phyloP scores from a whole-genome alignment of 768 basidiomycete genomes.

The Chalciporus chontae region DNA sequence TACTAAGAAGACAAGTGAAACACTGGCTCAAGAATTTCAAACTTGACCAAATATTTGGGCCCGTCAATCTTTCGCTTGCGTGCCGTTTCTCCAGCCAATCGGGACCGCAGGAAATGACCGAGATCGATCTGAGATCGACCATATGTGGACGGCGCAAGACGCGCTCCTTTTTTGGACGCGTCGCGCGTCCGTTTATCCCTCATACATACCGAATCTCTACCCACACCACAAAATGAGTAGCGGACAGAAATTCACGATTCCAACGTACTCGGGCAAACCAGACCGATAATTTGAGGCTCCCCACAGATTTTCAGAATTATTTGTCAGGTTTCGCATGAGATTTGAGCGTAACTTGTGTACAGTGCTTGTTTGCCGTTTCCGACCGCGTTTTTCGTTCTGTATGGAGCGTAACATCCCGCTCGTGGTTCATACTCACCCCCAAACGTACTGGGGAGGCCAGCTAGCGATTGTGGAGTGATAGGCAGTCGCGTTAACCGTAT shows the following conservation, averaged over 20 bases:
- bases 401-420: slow-evolving; percentile 10
- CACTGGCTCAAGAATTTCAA: too few species aligned
- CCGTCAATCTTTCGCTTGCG: background rate
- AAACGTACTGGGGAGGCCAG: background rate
- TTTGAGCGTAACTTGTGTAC: slow-evolving; percentile 16
- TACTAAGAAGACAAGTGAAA: too few species aligned
- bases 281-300: slow-evolving; percentile 14
- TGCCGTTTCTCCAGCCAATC: slow-evolving; percentile 13
- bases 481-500: slow-evolving; percentile 22
- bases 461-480: slow-evolving; percentile 7
- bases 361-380: background rate
- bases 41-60: too few species aligned
- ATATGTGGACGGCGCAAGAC: slow-evolving; percentile 36
- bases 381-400: slow-evolving; percentile 18
- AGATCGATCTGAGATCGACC: slow-evolving; percentile 33
- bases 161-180: slow-evolving; percentile 38
- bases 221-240: slow-evolving; percentile 25
- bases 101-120: slow-evolving; percentile 12
- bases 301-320: slow-evolving; percentile 15
- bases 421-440: slow-evolving; percentile 1
- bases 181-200: slow-evolving; percentile 24
- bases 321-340: slow-evolving; percentile 14
- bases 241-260: slow-evolving; percentile 27
- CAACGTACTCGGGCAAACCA: slow-evolving; percentile 16
- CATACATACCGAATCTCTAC: slow-evolving; percentile 30